These are phyloP conservation scores for Naganishia vishniacii DNA, from an alignment of 768 basidiomycete genomes.

Conservation along the genomic window DNA sequence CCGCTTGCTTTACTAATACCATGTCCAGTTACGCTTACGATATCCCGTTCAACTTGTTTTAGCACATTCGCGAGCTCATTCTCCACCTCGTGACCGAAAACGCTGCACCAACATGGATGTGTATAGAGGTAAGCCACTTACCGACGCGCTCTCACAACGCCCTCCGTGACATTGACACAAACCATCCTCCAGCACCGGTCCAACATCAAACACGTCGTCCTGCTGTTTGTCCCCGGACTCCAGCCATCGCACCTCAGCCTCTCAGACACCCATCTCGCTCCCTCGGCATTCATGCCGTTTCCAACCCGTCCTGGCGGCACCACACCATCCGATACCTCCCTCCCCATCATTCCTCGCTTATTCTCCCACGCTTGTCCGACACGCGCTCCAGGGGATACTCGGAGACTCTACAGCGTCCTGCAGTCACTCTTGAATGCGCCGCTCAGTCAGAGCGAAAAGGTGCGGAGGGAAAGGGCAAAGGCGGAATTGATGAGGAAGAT, in stretches of 20 bases:
- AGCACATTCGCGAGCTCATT: constrained; percentile 85
- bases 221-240: constrained; percentile 79
- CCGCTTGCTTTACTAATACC: background rate
- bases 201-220: constrained; percentile 69
- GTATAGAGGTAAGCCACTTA: constrained; percentile 63
- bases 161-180: no score
- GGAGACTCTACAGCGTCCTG: constrained; percentile 76
- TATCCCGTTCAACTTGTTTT: background rate
- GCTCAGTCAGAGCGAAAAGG: constrained; percentile 72
- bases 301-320: constrained; percentile 49
- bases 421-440: constrained; percentile 76
- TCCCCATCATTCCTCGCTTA: constrained; percentile 62
- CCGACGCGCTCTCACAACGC: no score
- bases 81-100: constrained; percentile 76
- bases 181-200: constrained; percentile 75
- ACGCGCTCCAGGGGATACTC: constrained; percentile 80
- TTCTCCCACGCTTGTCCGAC: constrained; percentile 94
- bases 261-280: constrained; percentile 57
- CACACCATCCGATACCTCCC: background rate
- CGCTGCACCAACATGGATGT: constrained; percentile 79
- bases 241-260: constrained; percentile 64
- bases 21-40: no score
- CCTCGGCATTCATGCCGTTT: constrained; percentile 56
- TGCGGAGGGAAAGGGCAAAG: constrained; percentile 53
- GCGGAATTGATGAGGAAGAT: constrained; percentile 35